Percentiles rank a stretch among this genome's conserved stretches.
Evolutionary conservation across 805 yeast species (phyloP).

Genomic region (Wickerhamiella galacta): DNA sequence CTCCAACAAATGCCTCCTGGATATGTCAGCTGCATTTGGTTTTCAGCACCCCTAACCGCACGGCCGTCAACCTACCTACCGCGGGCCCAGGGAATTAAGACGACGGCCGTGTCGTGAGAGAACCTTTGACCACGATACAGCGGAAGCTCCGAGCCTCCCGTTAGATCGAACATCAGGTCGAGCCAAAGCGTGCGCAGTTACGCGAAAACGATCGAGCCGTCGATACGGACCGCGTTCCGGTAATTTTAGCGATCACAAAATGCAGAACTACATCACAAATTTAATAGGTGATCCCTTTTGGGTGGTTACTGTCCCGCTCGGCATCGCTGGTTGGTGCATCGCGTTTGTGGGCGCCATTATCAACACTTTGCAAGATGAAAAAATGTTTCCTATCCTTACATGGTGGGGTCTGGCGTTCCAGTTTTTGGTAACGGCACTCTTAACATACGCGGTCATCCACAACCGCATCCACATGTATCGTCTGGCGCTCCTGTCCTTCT

Average conservation of each 20-base stretch:
- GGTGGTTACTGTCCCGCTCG: constrained; percentile 59
- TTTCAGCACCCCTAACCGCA: too few relatives aligned
- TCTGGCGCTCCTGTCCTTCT: constrained; percentile 31
- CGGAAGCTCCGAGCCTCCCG: too few relatives aligned
- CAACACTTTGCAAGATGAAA: constrained; percentile 22
- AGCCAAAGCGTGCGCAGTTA: too few relatives aligned
- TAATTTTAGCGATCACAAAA: background rate
- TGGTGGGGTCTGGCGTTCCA: constrained; percentile 96
- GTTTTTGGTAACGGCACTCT: constrained; percentile 38
- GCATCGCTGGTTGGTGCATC: constrained; percentile 66
- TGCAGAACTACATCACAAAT: constrained; percentile 21
- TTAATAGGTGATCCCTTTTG: constrained; percentile 78
- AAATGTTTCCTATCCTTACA: constrained; percentile 58
- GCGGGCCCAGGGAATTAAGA: too few relatives aligned
- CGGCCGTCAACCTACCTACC: too few relatives aligned
- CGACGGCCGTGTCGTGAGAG: too few relatives aligned
- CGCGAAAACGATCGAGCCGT: too few relatives aligned
- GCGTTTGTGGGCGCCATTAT: constrained; percentile 78
- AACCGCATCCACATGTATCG: constrained; percentile 58
- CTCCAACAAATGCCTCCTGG: too few relatives aligned
- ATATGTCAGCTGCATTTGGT: too few relatives aligned
- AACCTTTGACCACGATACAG: too few relatives aligned
- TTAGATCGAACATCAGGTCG: too few relatives aligned
- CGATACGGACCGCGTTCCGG: too few relatives aligned
- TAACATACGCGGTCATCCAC: constrained; percentile 36